Base-by-base conservation (phyloP, 495 filamentous ascomycete species). In the Staphylotrichum longicolle region DNA sequence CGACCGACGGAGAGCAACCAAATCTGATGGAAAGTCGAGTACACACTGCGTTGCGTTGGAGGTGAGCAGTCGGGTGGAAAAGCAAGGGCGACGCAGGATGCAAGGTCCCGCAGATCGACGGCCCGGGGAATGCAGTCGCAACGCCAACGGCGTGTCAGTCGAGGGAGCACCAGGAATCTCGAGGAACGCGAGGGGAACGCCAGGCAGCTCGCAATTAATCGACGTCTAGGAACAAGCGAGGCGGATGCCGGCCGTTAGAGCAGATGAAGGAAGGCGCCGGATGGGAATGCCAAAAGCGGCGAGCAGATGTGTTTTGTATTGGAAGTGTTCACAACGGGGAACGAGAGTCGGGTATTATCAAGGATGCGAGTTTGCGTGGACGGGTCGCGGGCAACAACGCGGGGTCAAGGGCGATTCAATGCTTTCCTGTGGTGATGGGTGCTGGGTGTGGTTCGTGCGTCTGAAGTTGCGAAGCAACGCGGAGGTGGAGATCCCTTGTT, bases 401-500 rank as follows among this genome's bases (percentile, higher is more conserved):
- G 20, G 20, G 20, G 20, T 27, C 20, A 27, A 27, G 20, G 20
- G 20, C 20, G 20, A 27, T 1, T 27, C 20, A 27, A 27, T 27
- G 20, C 20, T 27, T 27, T 27, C 20, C 20, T 27, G 20, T 27
- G 20, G 20, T 27, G 20, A 27, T 27, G 20, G 20, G 1, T 27
- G 20, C 20, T 27, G 20, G 20, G 20, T 27, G 1, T 27, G 35
- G 14, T 54, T n/a, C 3, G 20, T 32, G 7, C 39, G 51, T 42
- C 2, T 10, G n/a, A 9, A 35, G 5, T 54, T 37, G n/a, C 1
- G 54, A 60, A 5, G 47, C 54, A 54, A 63, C 15, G 33, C 34
- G 39, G 47, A 34, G 15, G 55, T 45, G 54, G 39, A 33, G 39
- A 54, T 63, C 32, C 30, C 61, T 58, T 52, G 61, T 58, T 63